A percentile compares a stretch with the other conserved stretches of the same genome.
Evolutionary conservation across 495 filamentous ascomycete genomes (phyloP).

Genomic region (Neurospora pannonica): DNA sequence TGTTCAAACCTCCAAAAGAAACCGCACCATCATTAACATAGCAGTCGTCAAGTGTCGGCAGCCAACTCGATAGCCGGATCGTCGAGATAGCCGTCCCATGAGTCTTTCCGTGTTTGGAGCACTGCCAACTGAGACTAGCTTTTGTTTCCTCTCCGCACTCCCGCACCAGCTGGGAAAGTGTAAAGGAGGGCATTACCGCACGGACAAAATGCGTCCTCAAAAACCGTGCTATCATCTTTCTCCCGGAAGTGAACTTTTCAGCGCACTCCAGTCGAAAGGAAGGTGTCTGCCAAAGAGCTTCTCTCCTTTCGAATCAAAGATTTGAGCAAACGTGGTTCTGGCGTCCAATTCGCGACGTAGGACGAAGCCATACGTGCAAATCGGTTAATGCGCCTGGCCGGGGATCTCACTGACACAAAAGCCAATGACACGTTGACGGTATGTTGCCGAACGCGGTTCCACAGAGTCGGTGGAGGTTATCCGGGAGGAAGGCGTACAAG

Average conservation of each 20-base stretch:
- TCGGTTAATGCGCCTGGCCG: conserved; percentile 70
- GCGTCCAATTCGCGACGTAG: conserved; percentile 52
- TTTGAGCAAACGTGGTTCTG: conserved; percentile 32
- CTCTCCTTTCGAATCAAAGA: not conserved
- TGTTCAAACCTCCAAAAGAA: conserved; percentile 2
- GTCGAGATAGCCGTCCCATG: conserved; percentile 14
- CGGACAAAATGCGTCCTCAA: conserved; percentile 79
- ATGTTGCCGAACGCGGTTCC: conserved; percentile 34
- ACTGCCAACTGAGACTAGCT: conserved; percentile 74
- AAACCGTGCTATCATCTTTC: conserved; percentile 58
- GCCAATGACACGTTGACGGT: conserved; percentile 28
- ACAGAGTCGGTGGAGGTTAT: conserved; percentile 18
- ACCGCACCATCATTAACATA: conserved; percentile 29
- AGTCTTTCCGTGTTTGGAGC: conserved; percentile 61
- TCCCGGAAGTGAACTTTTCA: conserved; percentile 25
- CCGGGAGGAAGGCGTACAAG: not conserved
- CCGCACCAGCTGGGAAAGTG: conserved; percentile 13
- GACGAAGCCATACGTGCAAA: conserved; percentile 40
- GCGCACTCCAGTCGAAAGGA: conserved; percentile 25
- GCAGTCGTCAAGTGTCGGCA: conserved; percentile 29
- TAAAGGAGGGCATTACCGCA: conserved; percentile 49
- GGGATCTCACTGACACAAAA: conserved; percentile 24
- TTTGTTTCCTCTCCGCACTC: conserved; percentile 69
- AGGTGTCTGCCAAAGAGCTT: conserved; percentile 20
- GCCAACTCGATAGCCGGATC: conserved; percentile 24